Conservation (phyloP, 2,329 filamentous ascomycete species). For the Venturia carpophila region DNA sequence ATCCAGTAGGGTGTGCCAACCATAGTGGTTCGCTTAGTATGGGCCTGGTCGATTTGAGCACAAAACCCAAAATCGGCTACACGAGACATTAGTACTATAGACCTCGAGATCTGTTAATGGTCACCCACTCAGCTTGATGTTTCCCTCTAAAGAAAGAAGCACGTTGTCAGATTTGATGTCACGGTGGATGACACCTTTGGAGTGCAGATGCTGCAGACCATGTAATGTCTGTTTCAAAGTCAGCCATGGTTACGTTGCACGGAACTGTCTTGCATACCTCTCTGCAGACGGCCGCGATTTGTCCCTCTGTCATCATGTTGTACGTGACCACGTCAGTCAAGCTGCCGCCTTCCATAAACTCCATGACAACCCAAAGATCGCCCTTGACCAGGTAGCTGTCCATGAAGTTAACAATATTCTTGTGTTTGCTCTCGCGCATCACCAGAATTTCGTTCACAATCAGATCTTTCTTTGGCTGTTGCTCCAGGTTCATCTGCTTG, state of each 20-base stretch:
- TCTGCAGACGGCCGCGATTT: constrained; percentile 91
- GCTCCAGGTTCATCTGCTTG: constrained; percentile 98
- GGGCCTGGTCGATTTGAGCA: constrained; percentile 93
- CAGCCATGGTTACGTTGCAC: constrained; percentile 20
- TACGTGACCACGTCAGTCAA: constrained; percentile 97
- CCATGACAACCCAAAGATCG: constrained; percentile 98
- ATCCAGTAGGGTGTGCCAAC: constrained; percentile 99
- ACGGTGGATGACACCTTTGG: constrained; percentile 94
- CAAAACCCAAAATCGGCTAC: constrained; percentile 96
- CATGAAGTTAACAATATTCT: constrained; percentile 98
- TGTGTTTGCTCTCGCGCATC: constrained; percentile 98
- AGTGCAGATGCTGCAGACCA: constrained; percentile 90
- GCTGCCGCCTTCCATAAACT: constrained; percentile 98
- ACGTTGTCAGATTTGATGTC: constrained; percentile 99
- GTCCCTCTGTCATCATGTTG: constrained; percentile 97
- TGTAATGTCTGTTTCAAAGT: constrained; percentile 57
- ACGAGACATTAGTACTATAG: constrained; percentile 28
- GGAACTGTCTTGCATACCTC: constrained; percentile 48
- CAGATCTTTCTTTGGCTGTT: constrained; percentile 97
- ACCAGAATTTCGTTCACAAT: constrained; percentile 99
- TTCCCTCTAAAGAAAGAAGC: constrained; percentile 82
- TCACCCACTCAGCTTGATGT: constrained; percentile 87
- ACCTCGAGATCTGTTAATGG: constrained; percentile 20
- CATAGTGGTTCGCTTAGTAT: constrained; percentile 98
- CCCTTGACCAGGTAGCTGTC: constrained; percentile 87